These are phyloP conservation scores for Teunomyces atbi DNA, from an alignment of 805 yeast genomes.

Conservation along the genomic window DNA sequence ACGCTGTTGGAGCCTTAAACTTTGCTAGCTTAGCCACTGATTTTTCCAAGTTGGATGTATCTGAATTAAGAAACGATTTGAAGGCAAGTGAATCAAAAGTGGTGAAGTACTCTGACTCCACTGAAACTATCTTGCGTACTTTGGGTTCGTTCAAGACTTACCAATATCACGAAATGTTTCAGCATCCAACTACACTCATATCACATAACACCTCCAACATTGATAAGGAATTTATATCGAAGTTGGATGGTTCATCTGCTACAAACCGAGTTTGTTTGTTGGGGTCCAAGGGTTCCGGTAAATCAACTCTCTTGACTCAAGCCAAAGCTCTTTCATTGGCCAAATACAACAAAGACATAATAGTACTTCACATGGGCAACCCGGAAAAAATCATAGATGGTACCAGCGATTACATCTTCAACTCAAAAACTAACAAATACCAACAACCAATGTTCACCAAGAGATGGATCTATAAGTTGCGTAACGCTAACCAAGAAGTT, in stretches of 20 bases:
- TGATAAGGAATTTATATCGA: conserved; percentile 38
- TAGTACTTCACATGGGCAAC: conserved; percentile 63
- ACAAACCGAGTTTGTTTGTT: conserved; percentile 53
- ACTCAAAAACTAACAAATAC: conserved; percentile 46
- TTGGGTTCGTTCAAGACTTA: conserved; percentile 65
- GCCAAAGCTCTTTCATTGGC: conserved; percentile 54
- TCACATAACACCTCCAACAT: conserved; percentile 47
- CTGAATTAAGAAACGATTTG: conserved; percentile 12
- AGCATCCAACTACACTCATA: conserved; percentile 57
- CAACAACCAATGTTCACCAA: conserved; percentile 80
- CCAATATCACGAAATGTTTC: conserved; percentile 67
- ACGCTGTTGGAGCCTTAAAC: conserved; percentile 34
- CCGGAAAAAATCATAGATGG: conserved; percentile 70
- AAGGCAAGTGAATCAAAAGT: conserved; percentile 15
- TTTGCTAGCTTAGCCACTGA: conserved; percentile 33
- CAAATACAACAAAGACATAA: conserved; percentile 30
- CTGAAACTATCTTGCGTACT: conserved; percentile 43
- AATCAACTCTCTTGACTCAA: conserved; percentile 70
- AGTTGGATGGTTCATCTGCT: conserved; percentile 29
- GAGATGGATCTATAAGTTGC: conserved; percentile 51
- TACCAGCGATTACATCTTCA: conserved; percentile 61
- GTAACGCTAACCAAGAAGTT: conserved; percentile 33
- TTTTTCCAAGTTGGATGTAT: conserved; percentile 14
- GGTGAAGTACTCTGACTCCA: conserved; percentile 38
- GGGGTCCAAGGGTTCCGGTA: conserved; percentile 79